Conservation (phyloP, 305 asterid genomes). For the Coffea humblotiana region DNA sequence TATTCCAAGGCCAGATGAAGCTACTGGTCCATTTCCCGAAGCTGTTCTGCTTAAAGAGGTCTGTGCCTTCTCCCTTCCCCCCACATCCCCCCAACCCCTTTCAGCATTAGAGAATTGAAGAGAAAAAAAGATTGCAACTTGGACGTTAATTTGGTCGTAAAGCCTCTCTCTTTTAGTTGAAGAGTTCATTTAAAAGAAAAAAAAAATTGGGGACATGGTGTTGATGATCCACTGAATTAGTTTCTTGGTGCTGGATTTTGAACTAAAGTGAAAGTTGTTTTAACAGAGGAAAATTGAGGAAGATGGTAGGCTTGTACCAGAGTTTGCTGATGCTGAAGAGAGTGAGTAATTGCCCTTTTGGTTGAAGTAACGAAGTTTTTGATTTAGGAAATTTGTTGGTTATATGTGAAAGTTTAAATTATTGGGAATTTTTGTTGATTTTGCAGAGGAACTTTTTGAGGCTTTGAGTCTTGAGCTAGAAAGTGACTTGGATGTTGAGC, state of each 20-base stretch:
- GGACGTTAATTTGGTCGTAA: neutral
- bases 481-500: constrained; percentile 62
- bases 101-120: neutral
- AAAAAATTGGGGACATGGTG: neutral
- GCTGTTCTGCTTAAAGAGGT: constrained; percentile 82
- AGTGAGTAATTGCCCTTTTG: constrained; percentile 43
- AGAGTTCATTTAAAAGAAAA: too few species aligned
- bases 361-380: neutral
- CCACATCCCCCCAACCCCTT: too few species aligned
- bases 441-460: constrained; percentile 78
- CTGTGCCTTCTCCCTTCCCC: neutral
- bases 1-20: constrained; percentile 65
- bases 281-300: constrained; percentile 67
- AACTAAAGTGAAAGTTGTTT: constrained; percentile 20
- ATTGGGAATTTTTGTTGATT: constrained; percentile 21
- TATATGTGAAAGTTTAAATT: neutral
- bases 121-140: neutral
- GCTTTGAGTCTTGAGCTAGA: constrained; percentile 78
- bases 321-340: constrained; percentile 85
- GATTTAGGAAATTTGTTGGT: neutral
- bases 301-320: constrained; percentile 77
- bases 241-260: neutral
- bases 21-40: constrained; percentile 88
- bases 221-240: neutral
- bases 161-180: neutral